Evolutionary conservation across 139 green algal species (phyloP), one percentile per base, ranked within the genome.

Genomic region (Picochlorum sp.): DNA sequence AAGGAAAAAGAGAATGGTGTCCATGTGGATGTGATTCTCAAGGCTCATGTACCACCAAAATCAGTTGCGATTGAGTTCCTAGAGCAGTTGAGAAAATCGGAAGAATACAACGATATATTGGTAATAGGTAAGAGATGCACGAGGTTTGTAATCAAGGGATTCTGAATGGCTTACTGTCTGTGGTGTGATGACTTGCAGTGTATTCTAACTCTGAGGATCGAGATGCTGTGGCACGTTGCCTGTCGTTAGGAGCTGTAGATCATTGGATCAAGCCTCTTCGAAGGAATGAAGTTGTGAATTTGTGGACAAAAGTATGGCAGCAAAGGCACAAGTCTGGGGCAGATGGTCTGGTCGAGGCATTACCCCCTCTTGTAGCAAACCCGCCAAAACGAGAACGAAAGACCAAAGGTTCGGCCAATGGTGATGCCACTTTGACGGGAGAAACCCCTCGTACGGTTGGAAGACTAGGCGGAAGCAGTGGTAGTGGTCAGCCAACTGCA

Each of bases 221-320:
- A 10, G 73, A 86, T 6, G 61, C 73, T 5, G 80, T 94, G 26
- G 59, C 85, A 31, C 65, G 79, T 5, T 92, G 84, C 74, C 74
- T 93, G 13, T 71, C 80, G 25, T 72, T 82, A n/a, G 87, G 87
- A 20, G 87, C 87, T 1, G 76, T 85, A 16, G 87, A 95, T 69
- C 95, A 85, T 59, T 77, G 91, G 35, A 65, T 95, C 32, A 91
- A 90, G 55, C 87, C 87, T 2, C 65, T 95, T 47, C 69, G 87
- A 4, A 69, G 76, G 14, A 92, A 94, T 49, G 87, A 95, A 67
- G 65, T 93, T 29, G 69, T 80, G 1, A 83, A 89, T 59, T 72
- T 95, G 7, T 95, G 87, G 87, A 88, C 81, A 6, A 71, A 82
- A 13, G 79, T 94, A 0, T 93, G 85, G 85, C 78, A 81, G 63